A percentile compares a stretch with the other conserved stretches of the same genome.
These are phyloP conservation scores for Brasilioporus rufonigricans DNA, from an alignment of 768 basidiomycete species.

Conservation along the genomic window DNA sequence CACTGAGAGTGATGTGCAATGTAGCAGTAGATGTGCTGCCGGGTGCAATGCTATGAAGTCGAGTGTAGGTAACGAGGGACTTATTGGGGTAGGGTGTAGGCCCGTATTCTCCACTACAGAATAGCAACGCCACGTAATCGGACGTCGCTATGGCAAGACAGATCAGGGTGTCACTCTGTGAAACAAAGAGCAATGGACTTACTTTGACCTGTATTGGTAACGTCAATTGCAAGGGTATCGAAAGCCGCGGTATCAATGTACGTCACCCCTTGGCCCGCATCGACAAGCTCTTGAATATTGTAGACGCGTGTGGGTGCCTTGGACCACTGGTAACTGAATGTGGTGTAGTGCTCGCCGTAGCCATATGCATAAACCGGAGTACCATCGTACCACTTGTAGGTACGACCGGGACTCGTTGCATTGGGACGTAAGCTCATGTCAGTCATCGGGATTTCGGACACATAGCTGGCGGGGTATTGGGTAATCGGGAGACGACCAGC, in stretches of 20 bases:
- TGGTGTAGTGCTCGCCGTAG: neutral
- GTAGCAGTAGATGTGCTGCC: conserved; percentile 31
- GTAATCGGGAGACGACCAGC: conserved; percentile 54
- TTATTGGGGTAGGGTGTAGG: conserved; percentile 53
- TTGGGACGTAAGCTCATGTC: neutral
- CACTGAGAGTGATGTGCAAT: conserved; percentile 45
- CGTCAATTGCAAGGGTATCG: conserved; percentile 46
- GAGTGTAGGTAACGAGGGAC: conserved; percentile 48
- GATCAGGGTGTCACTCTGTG: neutral
- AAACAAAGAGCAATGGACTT: neutral
- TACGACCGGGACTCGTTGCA: neutral
- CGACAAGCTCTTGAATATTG: conserved; percentile 41
- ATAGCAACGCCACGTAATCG: conserved; percentile 56
- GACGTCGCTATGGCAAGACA: conserved; percentile 34
- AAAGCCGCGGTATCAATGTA: conserved; percentile 44
- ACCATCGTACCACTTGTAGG: neutral
- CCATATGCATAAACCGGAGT: neutral
- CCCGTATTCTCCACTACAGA: conserved; percentile 46
- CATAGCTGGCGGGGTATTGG: conserved; percentile 51
- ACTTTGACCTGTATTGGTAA: conserved; percentile 46
- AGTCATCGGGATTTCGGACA: conserved; percentile 25
- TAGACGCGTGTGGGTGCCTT: conserved; percentile 35
- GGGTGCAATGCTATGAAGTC: conserved; percentile 35
- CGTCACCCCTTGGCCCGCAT: conserved; percentile 15
- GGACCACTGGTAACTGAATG: conserved; percentile 29